A percentile compares a stretch with the other conserved stretches of the same genome.
Evolutionary conservation across 371 early-diverging fungal genomes (phyloP).

Genomic region (Apophysomyces variabilis): DNA sequence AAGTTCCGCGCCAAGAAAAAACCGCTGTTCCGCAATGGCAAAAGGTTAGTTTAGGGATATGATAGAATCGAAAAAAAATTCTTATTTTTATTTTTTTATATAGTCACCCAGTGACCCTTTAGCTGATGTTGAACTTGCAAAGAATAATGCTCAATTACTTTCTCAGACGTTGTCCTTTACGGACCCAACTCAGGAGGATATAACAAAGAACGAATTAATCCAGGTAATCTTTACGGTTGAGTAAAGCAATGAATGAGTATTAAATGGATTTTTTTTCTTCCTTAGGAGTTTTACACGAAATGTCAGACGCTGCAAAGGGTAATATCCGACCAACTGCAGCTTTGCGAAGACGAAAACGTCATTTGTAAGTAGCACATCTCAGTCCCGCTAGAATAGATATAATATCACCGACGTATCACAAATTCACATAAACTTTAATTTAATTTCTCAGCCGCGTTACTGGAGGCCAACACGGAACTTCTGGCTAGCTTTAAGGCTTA

Average conservation of each 20-base stretch:
- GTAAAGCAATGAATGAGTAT: not conserved
- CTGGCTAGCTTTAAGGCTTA: conserved; percentile 51
- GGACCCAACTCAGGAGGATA: conserved; percentile 55
- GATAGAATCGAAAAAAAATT: not conserved
- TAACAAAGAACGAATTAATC: conserved; percentile 47
- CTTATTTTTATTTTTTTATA: not conserved
- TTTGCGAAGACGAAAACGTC: conserved; percentile 43
- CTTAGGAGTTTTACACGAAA: conserved; percentile 49
- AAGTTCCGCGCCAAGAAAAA: conserved; percentile 10
- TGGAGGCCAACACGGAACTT: conserved; percentile 52
- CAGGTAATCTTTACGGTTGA: conserved; percentile 26
- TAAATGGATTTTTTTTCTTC: not conserved
- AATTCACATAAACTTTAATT: conserved; percentile 10
- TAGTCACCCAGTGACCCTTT: conserved; percentile 19
- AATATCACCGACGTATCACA: conserved; percentile 13
- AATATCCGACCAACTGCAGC: conserved; percentile 39
- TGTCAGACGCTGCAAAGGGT: conserved; percentile 42
- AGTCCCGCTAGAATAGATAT: conserved; percentile 5
- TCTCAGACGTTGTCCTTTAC: conserved; percentile 57
- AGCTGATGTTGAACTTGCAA: conserved; percentile 44
- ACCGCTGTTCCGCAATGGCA: not conserved
- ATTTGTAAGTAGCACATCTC: conserved; percentile 34
- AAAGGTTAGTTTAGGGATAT: not conserved
- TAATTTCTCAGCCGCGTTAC: conserved; percentile 35
- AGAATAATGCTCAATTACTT: conserved; percentile 52